Conservation (phyloP, 1,284 basidiomycete species). For the Puccinia hordei region DNA sequence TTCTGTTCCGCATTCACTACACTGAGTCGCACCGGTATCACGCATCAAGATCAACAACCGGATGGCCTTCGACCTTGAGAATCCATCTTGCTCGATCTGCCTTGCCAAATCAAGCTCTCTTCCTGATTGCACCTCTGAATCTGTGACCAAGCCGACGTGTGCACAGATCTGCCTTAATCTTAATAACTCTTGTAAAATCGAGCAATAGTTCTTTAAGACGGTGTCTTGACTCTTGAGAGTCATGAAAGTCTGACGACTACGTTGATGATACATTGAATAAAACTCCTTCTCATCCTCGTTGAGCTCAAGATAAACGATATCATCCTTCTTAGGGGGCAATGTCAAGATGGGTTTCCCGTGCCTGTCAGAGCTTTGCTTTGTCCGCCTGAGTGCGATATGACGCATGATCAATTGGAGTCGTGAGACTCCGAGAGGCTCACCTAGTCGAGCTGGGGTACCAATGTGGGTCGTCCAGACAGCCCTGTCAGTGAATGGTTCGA, state of each 20-base stretch:
- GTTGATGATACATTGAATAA: slow-evolving; percentile 82
- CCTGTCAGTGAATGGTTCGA: slow-evolving; percentile 91
- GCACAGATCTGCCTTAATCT: slow-evolving; percentile 96
- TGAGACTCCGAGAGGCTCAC: slow-evolving; percentile 74
- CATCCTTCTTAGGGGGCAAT: slow-evolving; percentile 82
- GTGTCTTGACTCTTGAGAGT: slow-evolving; percentile 79
- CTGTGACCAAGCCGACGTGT: slow-evolving; percentile 80
- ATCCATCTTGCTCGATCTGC: slow-evolving; percentile 75
- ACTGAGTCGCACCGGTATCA: slow-evolving; percentile 82
- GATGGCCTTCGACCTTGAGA: slow-evolving; percentile 72
- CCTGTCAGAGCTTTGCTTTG: slow-evolving; percentile 81
- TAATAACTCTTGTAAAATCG: slow-evolving; percentile 91
- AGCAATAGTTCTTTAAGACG: slow-evolving; percentile 91
- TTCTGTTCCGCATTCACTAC: slow-evolving; percentile 80
- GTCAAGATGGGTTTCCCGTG: slow-evolving; percentile 82
- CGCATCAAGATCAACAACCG: slow-evolving; percentile 78
- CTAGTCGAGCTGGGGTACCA: slow-evolving; percentile 84
- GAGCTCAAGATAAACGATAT: slow-evolving; percentile 81
- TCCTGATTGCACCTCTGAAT: slow-evolving; percentile 52
- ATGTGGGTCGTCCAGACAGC: slow-evolving; percentile 89
- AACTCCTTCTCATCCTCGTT: slow-evolving; percentile 78
- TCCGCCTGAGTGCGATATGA: slow-evolving; percentile 90
- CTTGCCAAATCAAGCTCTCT: slow-evolving; percentile 66
- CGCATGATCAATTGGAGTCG: slow-evolving; percentile 98
- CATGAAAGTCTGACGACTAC: slow-evolving; percentile 82